These are phyloP conservation scores for Musa troglodytarum DNA, from an alignment of 176 grass and related monocot species.

Conservation along the genomic window DNA sequence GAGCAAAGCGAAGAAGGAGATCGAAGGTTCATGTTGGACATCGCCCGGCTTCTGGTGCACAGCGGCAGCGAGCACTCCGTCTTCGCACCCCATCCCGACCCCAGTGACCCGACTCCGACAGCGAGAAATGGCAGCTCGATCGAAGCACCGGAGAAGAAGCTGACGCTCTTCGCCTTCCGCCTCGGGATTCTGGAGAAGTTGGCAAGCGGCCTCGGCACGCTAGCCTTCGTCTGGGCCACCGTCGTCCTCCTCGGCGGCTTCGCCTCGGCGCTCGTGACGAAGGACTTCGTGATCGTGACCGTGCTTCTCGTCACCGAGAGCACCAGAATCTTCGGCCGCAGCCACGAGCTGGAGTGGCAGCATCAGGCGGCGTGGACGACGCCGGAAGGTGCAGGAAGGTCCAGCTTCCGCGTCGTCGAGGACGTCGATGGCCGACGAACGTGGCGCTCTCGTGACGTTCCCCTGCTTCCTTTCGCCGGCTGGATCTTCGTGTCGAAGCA, in stretches of 20 bases:
- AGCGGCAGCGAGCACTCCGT: not conserved
- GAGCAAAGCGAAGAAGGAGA: too few relatives aligned
- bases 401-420: not conserved
- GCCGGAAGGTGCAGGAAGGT: not conserved
- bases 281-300: conserved; percentile 19
- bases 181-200: not conserved
- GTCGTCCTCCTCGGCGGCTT: conserved; percentile 1
- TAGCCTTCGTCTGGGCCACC: not conserved
- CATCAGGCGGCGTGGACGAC: conserved; percentile 10
- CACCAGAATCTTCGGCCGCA: conserved; percentile 26
- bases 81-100: not conserved
- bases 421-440: not conserved
- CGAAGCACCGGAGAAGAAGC: not conserved
- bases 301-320: conserved; percentile 12
- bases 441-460: conserved; percentile 12
- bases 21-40: too few relatives aligned
- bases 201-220: not conserved
- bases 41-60: too few relatives aligned
- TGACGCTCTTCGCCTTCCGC: not conserved
- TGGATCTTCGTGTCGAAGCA: conserved; percentile 17
- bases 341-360: conserved; percentile 28
- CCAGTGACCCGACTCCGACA: not conserved
- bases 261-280: not conserved
- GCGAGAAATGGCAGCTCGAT: not conserved
- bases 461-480: conserved; percentile 8